These are phyloP conservation scores for Endothia cerciana DNA, from an alignment of 2,329 filamentous ascomycete species.

Conservation along the genomic window DNA sequence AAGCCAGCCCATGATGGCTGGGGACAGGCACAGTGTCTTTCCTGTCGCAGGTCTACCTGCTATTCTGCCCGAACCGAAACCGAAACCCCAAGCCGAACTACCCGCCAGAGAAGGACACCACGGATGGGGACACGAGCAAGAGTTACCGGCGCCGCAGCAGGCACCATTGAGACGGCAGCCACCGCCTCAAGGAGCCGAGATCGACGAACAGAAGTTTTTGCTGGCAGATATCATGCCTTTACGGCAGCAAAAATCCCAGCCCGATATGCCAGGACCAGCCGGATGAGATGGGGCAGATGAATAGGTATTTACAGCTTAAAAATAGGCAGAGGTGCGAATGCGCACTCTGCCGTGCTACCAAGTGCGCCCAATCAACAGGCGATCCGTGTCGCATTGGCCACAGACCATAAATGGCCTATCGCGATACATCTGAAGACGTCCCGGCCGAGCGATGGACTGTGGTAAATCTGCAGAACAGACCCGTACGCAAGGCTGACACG, in stretches of 20 bases:
- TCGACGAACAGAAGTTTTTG: slow-evolving; percentile 28
- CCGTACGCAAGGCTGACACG: background rate
- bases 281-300: slow-evolving; percentile 10
- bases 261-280: slow-evolving; percentile 12
- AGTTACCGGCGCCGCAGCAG: slow-evolving; percentile 27
- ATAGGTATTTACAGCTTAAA: background rate
- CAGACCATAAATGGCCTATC: background rate
- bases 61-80: slow-evolving; percentile 24
- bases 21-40: background rate
- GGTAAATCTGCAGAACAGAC: background rate
- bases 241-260: slow-evolving; percentile 19
- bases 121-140: slow-evolving; percentile 26
- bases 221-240: slow-evolving; percentile 24
- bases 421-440: background rate
- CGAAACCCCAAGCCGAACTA: slow-evolving; percentile 26
- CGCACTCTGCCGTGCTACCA: background rate
- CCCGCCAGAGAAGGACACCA: slow-evolving; percentile 23
- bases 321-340: background rate
- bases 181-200: slow-evolving; percentile 24
- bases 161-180: slow-evolving; percentile 19
- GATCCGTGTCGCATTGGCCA: background rate
- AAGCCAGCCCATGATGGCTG: background rate
- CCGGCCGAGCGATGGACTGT: background rate
- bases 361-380: background rate
- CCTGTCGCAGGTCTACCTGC: slow-evolving; percentile 24